Evolutionary conservation across 441 rosid species (phyloP).

Genomic region (Erodium trifolium): DNA sequence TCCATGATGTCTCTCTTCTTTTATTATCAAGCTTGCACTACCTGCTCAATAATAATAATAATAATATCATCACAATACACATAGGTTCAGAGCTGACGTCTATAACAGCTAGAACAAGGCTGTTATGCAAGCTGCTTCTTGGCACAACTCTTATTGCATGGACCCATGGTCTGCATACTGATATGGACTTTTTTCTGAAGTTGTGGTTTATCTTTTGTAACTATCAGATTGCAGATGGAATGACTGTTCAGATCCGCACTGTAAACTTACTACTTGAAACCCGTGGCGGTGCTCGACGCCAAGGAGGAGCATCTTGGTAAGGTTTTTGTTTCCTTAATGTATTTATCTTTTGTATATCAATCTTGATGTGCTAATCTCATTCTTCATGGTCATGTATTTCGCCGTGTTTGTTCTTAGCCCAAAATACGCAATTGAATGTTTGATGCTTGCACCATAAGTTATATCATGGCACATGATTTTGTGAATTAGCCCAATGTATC

Average conservation of each 20-base stretch:
- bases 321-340: neutral
- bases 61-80: neutral
- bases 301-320: slow-evolving; percentile 92
- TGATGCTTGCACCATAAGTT: neutral
- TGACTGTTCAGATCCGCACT: slow-evolving; percentile 77
- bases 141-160: neutral
- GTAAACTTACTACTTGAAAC: slow-evolving; percentile 95
- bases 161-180: slow-evolving; percentile 3
- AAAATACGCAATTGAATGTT: neutral
- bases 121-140: slow-evolving; percentile 7
- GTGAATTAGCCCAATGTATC: neutral
- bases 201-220: slow-evolving; percentile 14
- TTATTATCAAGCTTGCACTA: neutral
- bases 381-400: neutral
- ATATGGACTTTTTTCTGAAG: slow-evolving; percentile 14
- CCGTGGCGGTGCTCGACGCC: slow-evolving; percentile 52
- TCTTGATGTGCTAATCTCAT: neutral
- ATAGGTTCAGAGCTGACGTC: neutral
- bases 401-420: neutral
- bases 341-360: neutral
- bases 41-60: no score
- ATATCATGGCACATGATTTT: neutral
- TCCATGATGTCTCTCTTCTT: neutral
- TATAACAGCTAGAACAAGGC: neutral
- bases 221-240: slow-evolving; percentile 96